These are phyloP conservation scores for Podaxis sp. DNA, from an alignment of 768 basidiomycete species.

Conservation along the genomic window DNA sequence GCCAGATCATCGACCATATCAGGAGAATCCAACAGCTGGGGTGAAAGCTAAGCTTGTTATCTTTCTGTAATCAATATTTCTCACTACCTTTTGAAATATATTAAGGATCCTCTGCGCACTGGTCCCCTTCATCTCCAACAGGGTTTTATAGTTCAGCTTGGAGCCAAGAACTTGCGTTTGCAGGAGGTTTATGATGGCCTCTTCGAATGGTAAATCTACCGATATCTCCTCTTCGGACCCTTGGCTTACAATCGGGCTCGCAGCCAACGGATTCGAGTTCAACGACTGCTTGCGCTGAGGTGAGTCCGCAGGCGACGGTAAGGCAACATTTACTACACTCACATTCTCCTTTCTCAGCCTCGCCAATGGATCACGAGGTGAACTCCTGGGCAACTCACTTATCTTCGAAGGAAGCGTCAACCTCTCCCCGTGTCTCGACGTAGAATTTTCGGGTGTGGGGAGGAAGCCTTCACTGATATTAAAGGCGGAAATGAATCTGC, in stretches of 20 bases:
- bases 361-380: constrained; percentile 15
- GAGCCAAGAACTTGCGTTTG: background rate
- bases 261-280: constrained; percentile 32
- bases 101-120: background rate
- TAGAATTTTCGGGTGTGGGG: constrained; percentile 63
- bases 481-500: constrained; percentile 63
- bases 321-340: constrained; percentile 9
- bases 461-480: constrained; percentile 52
- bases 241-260: constrained; percentile 19
- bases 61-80: background rate
- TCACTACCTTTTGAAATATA: background rate
- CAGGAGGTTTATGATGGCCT: background rate
- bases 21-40: background rate
- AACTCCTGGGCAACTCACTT: constrained; percentile 21
- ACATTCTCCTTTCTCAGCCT: constrained; percentile 5
- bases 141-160: background rate
- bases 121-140: background rate
- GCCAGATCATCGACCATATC: background rate
- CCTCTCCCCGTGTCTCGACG: constrained; percentile 30
- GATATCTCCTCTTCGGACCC: background rate
- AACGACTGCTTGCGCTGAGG: constrained; percentile 49
- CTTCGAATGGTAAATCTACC: background rate
- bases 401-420: constrained; percentile 35
- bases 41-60: background rate
- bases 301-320: constrained; percentile 17